Base-by-base conservation (phyloP, 257 asterid genomes). In the Fraxinus excelsior region DNA sequence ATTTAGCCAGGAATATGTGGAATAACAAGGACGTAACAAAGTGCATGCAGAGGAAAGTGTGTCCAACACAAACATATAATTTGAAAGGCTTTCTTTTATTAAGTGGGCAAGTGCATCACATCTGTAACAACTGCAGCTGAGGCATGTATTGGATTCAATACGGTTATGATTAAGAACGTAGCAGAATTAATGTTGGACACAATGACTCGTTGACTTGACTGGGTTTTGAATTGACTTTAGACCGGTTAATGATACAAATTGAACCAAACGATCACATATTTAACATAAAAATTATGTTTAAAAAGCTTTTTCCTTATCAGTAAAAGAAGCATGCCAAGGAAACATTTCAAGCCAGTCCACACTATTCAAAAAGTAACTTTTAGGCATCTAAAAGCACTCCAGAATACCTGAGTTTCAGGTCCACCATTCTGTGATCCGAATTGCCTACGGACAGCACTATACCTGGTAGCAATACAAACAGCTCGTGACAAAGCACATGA, bases 381-480 rank as follows among this genome's bases (percentile, higher is more conserved):
- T 31, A 28, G 13, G 21, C 35, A 25, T 26, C 18, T 25, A 26
- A 19, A 62, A 62, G 35, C 68, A 62, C 67, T 9, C 81, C 31
- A 56, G 53, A 70, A 46, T 88, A 96, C 99, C 98, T 91, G 99
- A 77, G 94, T 91, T 84, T 96, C 99, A 71, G 91, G 93, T 74
- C 97, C 97, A 75, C 97, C 97, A 76, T 96, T 90, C 75, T 84
- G 90, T 26, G 98, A 89, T 74, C 99, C 99, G 78, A 93, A 96
- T 80, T 96, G 99, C 77, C 98, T 88, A 75, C 99, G 97, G 35
- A 96, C 91, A 67, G 97, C 98, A 86, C 99, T 91, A 78, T 96
- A 96, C 84, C 98, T 88, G 25, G 98, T 93, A 66, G 98, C 97
- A 85, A 96, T 92, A 75, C 97, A 93, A 76, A 91, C 97, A 69